A percentile compares a stretch with the other conserved stretches of the same genome.
Conservation (phyloP, 495 filamentous ascomycete genomes). For the Articulospora tetracladia region DNA sequence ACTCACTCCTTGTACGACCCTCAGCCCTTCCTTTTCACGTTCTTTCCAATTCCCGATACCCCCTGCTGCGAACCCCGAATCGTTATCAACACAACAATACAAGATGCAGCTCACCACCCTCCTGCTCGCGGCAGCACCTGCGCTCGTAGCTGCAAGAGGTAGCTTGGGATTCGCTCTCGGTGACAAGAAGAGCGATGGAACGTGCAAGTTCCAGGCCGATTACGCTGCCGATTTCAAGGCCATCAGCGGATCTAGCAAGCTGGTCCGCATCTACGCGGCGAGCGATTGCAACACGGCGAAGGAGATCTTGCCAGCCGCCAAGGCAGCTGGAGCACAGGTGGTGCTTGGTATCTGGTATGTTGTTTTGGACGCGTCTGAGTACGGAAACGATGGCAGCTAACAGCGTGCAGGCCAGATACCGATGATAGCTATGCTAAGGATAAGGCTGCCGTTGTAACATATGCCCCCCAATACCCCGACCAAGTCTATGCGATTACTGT, state of each 20-base stretch:
- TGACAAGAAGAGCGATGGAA: slow-evolving; percentile 48
- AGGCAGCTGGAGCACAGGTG: slow-evolving; percentile 68
- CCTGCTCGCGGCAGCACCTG: slow-evolving; percentile 34
- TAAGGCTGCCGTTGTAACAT: slow-evolving; percentile 51
- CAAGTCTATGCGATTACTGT: slow-evolving; percentile 73
- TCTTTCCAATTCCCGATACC: neutral
- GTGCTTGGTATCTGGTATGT: slow-evolving; percentile 72
- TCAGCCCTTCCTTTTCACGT: slow-evolving; percentile 6
- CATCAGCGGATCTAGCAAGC: slow-evolving; percentile 37
- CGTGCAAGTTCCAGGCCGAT: slow-evolving; percentile 61
- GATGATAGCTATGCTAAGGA: slow-evolving; percentile 62
- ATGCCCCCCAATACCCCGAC: slow-evolving; percentile 44
- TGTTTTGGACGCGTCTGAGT: neutral
- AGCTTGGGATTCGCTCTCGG: slow-evolving; percentile 52
- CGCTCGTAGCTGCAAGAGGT: slow-evolving; percentile 37
- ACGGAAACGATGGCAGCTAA: neutral
- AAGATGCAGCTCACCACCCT: slow-evolving; percentile 8
- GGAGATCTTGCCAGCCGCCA: slow-evolving; percentile 68
- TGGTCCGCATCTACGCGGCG: slow-evolving; percentile 71
- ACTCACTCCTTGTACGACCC: slow-evolving; percentile 19
- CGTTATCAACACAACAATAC: neutral
- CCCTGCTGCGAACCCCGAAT: neutral
- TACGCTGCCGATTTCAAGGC: slow-evolving; percentile 68
- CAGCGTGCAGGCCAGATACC: slow-evolving; percentile 58
- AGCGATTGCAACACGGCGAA: slow-evolving; percentile 62